These are phyloP conservation scores for Neonectria magnoliae DNA, from an alignment of 2,329 filamentous ascomycete species.

Conservation along the genomic window DNA sequence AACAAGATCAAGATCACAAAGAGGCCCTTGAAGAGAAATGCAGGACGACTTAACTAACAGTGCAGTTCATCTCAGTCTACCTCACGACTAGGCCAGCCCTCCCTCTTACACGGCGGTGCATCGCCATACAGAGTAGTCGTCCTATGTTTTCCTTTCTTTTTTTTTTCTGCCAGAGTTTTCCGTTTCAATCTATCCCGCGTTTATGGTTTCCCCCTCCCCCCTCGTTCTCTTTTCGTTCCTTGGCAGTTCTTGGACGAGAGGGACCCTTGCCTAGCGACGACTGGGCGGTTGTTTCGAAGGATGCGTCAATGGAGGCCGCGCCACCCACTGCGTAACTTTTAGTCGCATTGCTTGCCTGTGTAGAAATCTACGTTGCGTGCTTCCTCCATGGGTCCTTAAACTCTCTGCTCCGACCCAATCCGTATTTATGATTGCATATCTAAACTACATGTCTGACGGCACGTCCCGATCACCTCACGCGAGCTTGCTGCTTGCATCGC, in stretches of 20 bases:
- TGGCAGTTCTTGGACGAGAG: not conserved
- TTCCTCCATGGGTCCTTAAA: not conserved
- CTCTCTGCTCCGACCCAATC: not conserved
- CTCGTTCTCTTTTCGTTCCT: slow-evolving; percentile 3
- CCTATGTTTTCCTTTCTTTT: slow-evolving; percentile 11
- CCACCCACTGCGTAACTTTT: slow-evolving; percentile 1
- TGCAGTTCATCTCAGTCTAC: not conserved
- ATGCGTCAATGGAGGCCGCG: slow-evolving; percentile 12
- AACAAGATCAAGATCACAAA: not conserved
- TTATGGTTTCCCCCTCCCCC: not conserved
- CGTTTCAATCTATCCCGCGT: slow-evolving; percentile 1
- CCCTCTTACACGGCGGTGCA: not conserved
- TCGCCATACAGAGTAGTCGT: not conserved
- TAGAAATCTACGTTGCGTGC: not conserved
- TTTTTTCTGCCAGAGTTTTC: slow-evolving; percentile 2
- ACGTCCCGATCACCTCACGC: slow-evolving; percentile 9
- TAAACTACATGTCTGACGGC: not conserved
- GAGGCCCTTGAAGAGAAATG: not conserved
- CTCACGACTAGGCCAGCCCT: no score
- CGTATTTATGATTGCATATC: not conserved
- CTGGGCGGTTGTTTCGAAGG: slow-evolving; percentile 2
- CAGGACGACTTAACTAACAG: not conserved
- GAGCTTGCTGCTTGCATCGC: not conserved
- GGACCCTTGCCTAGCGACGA: not conserved
- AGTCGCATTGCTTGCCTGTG: not conserved